Evolutionary conservation across 2,329 filamentous ascomycete species (phyloP).

Genomic region (Colletotrichum tofieldiae): DNA sequence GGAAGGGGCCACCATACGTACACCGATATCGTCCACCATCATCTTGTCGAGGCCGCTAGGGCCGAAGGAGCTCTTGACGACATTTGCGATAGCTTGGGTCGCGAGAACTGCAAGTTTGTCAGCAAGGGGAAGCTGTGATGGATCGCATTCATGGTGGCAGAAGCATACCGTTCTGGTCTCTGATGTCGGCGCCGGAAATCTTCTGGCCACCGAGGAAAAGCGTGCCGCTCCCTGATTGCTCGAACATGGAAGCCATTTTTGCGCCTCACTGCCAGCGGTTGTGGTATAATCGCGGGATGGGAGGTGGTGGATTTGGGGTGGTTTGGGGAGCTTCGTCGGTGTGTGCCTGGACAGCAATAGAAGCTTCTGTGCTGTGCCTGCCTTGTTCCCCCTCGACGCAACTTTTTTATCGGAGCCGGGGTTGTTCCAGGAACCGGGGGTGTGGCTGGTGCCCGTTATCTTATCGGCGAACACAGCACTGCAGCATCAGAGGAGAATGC

Average conservation of each 20-base stretch:
- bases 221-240: slow-evolving; percentile 94
- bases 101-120: slow-evolving; percentile 78
- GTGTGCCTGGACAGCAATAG: slow-evolving; percentile 44
- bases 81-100: slow-evolving; percentile 97
- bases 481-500: neutral
- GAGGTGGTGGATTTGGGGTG: slow-evolving; percentile 35
- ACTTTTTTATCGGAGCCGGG: slow-evolving; percentile 45
- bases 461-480: slow-evolving; percentile 14
- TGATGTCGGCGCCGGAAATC: slow-evolving; percentile 96
- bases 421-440: slow-evolving; percentile 43
- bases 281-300: slow-evolving; percentile 30
- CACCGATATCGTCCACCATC: slow-evolving; percentile 99
- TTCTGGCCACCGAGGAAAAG: slow-evolving; percentile 98
- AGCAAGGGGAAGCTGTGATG: slow-evolving; percentile 46
- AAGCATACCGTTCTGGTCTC: slow-evolving; percentile 90
- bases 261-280: slow-evolving; percentile 38
- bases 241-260: slow-evolving; percentile 93
- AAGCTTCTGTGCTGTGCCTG: slow-evolving; percentile 44
- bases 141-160: slow-evolving; percentile 7
- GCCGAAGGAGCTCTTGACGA: slow-evolving; percentile 98
- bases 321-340: slow-evolving; percentile 37
- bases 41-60: slow-evolving; percentile 99
- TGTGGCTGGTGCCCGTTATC: slow-evolving; percentile 38
- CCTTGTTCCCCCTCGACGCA: slow-evolving; percentile 40
- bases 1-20: slow-evolving; percentile 60